These are phyloP conservation scores for Diplodia corticola DNA, from an alignment of 2,329 filamentous ascomycete species.

Conservation along the genomic window DNA sequence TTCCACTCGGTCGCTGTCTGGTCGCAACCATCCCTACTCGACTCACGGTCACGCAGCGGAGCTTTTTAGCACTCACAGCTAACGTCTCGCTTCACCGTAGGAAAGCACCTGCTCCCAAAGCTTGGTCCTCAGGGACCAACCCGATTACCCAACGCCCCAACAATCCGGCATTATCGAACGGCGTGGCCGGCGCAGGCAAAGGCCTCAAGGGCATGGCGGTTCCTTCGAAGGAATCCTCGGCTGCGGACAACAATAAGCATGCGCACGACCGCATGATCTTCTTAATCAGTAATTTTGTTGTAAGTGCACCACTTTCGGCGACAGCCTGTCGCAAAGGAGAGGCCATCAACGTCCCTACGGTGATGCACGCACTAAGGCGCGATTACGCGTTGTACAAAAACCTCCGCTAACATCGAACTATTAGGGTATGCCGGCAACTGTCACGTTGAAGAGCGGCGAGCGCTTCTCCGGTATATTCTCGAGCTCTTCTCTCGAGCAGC, in stretches of 20 bases:
- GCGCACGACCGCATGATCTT: conserved; percentile 62
- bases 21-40: neutral
- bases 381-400: neutral
- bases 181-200: conserved; percentile 47
- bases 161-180: conserved; percentile 45
- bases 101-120: conserved; percentile 57
- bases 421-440: conserved; percentile 56
- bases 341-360: neutral
- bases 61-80: neutral
- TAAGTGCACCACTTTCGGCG: conserved; percentile 41
- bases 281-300: conserved; percentile 59
- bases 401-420: neutral
- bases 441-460: conserved; percentile 62
- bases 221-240: conserved; percentile 32
- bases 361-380: neutral
- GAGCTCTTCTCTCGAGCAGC: conserved; percentile 53
- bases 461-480: conserved; percentile 63
- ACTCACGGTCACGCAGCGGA: neutral
- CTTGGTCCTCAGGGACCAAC: conserved; percentile 63
- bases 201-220: conserved; percentile 39
- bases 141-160: conserved; percentile 60
- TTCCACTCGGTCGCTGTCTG: neutral
- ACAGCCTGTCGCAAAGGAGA: neutral
- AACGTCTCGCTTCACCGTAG: conserved; percentile 33
- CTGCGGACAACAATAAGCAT: conserved; percentile 44